Base-by-base conservation (phyloP, 2,329 filamentous ascomycete species). In the Setomelanomma holmii region DNA sequence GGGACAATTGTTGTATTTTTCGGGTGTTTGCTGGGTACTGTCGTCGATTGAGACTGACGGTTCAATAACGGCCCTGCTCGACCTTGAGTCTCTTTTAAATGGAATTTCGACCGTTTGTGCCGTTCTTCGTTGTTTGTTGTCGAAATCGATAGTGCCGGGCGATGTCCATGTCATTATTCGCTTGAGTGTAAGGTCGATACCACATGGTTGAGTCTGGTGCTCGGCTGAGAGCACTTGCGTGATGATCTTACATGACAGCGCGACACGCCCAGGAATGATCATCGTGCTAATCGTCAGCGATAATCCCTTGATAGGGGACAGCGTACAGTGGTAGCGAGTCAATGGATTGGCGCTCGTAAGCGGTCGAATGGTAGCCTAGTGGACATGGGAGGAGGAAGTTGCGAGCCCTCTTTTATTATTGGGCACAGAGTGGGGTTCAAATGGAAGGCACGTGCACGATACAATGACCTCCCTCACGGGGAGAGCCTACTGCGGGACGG, bases 111-210 rank as follows among this genome's bases (percentile, higher is more conserved):
- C 23, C 7, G 39, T 53, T n/a, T 23, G 23, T 16, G 40, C 45
- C 5, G 41, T 53, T 44, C 49, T 45, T 3, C 45, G 51, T 2
- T 45, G 40, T 10, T 19, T 35, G 21, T 53, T 49, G 45, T 42
- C 30, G 21, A 53, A 53, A 17, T 53, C 51, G 16, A 53, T 49
- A n/a, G 35, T 30, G 16, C 40, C 45, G 4, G 45, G 22, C 4
- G 64, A 56, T 11, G 58, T 49, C 61, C 58, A 67, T 4, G 30
- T 59, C 12, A 56, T 36, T 10, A 67, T 39, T 10, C 51, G 53
- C n/a, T 54, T 53, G 1, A 68, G 50, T 3, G 63, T 67, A 14
- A 68, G 49, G 39, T 68, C 65, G 23, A 68, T 44, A 16, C 65
- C 62, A 35, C 63, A 67, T 4, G 63, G 56, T 48, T 64, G 68